Percentiles rank a stretch among this genome's conserved stretches.
Evolutionary conservation across 257 asterid genomes (phyloP).

Genomic region (Petunia secreta): DNA sequence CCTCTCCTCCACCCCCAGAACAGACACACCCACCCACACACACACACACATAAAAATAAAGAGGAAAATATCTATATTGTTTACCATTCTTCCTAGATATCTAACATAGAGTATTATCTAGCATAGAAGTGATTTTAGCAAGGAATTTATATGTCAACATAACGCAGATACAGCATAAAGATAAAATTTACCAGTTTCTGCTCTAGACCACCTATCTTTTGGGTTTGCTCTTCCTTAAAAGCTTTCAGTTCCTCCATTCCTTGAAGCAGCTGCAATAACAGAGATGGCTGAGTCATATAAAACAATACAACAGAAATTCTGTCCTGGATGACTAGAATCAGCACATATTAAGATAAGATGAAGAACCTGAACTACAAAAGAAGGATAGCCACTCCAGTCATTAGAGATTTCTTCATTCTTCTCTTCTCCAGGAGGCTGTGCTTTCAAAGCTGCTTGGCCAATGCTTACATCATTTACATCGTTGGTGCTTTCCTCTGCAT

Average conservation of each 20-base stretch:
- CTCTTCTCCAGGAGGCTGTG: slow-evolving; percentile 36
- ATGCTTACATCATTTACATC: slow-evolving; percentile 32
- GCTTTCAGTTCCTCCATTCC: slow-evolving; percentile 59
- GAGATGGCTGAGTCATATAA: neutral
- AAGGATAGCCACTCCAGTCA: slow-evolving; percentile 43
- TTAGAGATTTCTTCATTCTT: slow-evolving; percentile 36
- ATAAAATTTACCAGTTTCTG: slow-evolving; percentile 62
- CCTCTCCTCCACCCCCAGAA: neutral
- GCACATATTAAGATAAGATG: slow-evolving; percentile 22
- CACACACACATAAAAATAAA: neutral
- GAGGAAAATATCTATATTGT: neutral
- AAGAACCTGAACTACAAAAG: slow-evolving; percentile 58
- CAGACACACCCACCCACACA: too few relatives aligned
- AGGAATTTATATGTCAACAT: neutral
- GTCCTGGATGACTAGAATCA: slow-evolving; percentile 9
- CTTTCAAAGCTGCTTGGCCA: slow-evolving; percentile 39
- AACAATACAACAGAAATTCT: neutral
- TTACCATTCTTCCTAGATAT: neutral
- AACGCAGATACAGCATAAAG: neutral
- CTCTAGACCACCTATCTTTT: slow-evolving; percentile 48
- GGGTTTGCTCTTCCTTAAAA: slow-evolving; percentile 52
- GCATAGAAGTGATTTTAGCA: neutral
- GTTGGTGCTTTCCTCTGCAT: slow-evolving; percentile 36
- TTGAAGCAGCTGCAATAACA: slow-evolving; percentile 48
- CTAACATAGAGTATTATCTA: neutral